Evolutionary conservation across 306 rosid genomes (phyloP).

Genomic region (Cucumis hystrix): DNA sequence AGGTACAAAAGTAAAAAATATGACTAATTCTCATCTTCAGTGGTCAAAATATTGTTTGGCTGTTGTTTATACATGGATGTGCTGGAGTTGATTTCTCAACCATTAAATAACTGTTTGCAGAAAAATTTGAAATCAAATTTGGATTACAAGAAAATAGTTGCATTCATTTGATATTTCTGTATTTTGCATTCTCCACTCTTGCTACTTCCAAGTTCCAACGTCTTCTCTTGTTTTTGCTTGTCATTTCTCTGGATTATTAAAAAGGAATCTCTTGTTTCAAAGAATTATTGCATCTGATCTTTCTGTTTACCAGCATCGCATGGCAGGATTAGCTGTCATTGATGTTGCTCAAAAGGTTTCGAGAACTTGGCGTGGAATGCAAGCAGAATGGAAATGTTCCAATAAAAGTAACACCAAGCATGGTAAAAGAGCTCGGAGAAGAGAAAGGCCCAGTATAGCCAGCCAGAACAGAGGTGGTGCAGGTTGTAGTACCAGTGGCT

Average conservation of each 20-base stretch:
- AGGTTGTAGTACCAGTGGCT: slow-evolving; percentile 82
- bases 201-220: not conserved
- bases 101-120: not conserved
- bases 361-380: slow-evolving; percentile 84
- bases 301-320: slow-evolving; percentile 73
- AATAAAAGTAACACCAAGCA: slow-evolving; percentile 51
- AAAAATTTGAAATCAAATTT: not conserved
- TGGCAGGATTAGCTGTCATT: slow-evolving; percentile 94
- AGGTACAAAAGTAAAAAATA: not conserved
- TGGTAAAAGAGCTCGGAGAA: slow-evolving; percentile 70
- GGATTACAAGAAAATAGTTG: not conserved
- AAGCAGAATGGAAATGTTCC: slow-evolving; percentile 59
- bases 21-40: not conserved
- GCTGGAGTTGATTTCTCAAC: not conserved
- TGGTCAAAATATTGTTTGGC: not conserved
- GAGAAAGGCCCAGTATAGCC: slow-evolving; percentile 60
- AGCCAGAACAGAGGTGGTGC: slow-evolving; percentile 97
- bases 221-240: not conserved
- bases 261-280: not conserved
- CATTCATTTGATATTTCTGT: not conserved
- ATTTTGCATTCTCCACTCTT: not conserved
- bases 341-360: slow-evolving; percentile 95
- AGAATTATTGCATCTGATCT: not conserved
- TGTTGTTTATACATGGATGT: not conserved
- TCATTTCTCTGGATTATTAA: not conserved